Base-by-base conservation (phyloP, 441 rosid genomes). In the Euphorbia celastroides region DNA sequence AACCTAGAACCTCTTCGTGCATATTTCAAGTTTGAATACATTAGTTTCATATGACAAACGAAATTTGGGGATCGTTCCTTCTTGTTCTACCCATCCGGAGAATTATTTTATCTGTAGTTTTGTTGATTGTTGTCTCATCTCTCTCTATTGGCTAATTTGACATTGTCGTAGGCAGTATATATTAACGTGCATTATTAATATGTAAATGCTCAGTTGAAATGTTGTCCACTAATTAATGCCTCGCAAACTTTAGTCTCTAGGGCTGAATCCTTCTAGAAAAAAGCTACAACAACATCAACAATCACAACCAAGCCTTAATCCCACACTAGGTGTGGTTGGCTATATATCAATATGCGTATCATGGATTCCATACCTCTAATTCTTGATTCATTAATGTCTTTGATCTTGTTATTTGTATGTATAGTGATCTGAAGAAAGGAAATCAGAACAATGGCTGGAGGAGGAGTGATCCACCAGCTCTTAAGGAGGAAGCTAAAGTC, bases 381-480 rank as follows among this genome's bases (percentile, higher is more conserved):
- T 54, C 60, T 14, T 55, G 0, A 7, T 51, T 60, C 16, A 19
- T n/a, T 13, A 28, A 32, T 42, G 1, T 57, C 9, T 17, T 8
- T 25, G 12, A 11, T 55, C 27, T 30, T 54, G 11, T 52, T 65
- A 4, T 25, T 31, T 4, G 1, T 59, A 54, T 36, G 5, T 9
- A 13, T 46, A 19, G 34, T 60, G 42, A 59, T 23, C 7, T 20
- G 11, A 5, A 36, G 23, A 38, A 75, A 78, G 77, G 70, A 50
- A 62, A 66, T 70, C 54, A 48, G 72, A 72, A 62, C 80, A 80
- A 95, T 95, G 99, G 93, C 82, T 84, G 97, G 98, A 77, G 90
- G 92, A 82, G 90, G 89, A 72, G 69, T 87, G 58, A 88, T 95
- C 84, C 90, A 79, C 80, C 99, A 84, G 83, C 93, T 92, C 74